phyloP scores from a whole-genome alignment of 2,329 filamentous ascomycete genomes.

The Chaetomiaceae sp. region DNA sequence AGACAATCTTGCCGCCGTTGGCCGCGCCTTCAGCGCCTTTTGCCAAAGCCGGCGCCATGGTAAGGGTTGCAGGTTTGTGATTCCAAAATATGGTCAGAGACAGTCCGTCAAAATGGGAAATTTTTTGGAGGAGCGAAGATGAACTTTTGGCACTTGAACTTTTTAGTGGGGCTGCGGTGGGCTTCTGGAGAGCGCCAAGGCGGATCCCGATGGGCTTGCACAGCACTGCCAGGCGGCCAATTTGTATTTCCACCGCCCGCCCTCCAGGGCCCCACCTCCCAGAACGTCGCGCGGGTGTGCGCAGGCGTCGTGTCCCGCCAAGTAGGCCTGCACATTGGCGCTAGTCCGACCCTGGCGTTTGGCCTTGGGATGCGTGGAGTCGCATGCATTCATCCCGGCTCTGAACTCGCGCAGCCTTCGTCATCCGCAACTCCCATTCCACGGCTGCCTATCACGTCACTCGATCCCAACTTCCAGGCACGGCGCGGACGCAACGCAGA shows the following conservation, averaged over 20 bases:
- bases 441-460: slow-evolving; percentile 26
- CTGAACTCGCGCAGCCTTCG: no score
- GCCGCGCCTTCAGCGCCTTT: slow-evolving; percentile 9
- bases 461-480: slow-evolving; percentile 12
- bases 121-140: not conserved
- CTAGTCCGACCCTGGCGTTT: slow-evolving; percentile 10
- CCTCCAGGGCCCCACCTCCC: no score
- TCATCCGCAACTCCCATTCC: slow-evolving; percentile 6
- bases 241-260: no score
- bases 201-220: slow-evolving; percentile 9
- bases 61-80: not conserved
- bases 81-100: not conserved
- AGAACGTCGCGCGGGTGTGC: no score
- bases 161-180: slow-evolving; percentile 26
- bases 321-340: slow-evolving; percentile 1
- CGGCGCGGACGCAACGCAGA: slow-evolving; percentile 8
- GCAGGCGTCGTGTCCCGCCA: no score
- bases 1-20: slow-evolving; percentile 18
- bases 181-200: not conserved
- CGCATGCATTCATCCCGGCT: slow-evolving; percentile 11
- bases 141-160: slow-evolving; percentile 20
- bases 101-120: not conserved
- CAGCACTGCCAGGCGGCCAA: no score
- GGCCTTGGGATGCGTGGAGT: slow-evolving; percentile 10
- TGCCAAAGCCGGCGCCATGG: slow-evolving; percentile 11